Conservation (phyloP, 305 asterid genomes). For the Fraxinus floribunda region DNA sequence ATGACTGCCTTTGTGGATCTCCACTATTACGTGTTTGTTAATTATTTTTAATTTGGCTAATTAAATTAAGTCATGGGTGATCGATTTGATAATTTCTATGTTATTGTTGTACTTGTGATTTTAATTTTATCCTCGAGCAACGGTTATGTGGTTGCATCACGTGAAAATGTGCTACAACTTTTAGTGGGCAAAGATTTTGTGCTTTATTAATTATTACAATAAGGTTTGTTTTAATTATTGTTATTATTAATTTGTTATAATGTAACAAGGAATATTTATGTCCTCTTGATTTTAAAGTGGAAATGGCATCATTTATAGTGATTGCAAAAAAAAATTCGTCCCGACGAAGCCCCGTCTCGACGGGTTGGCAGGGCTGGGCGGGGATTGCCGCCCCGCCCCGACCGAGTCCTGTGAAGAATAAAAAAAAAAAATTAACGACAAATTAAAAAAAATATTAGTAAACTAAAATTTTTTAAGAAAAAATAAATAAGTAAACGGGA, state of each 20-base stretch:
- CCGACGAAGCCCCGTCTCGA: no score
- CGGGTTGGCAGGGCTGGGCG: no score
- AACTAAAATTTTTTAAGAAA: no score
- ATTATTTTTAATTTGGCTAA: neutral
- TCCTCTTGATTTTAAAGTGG: neutral
- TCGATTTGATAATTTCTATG: constrained; percentile 8
- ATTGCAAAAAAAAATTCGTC: no score
- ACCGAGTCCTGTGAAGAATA: no score
- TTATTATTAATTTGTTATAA: neutral
- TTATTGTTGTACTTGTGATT: constrained; percentile 21
- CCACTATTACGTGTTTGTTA: constrained; percentile 67
- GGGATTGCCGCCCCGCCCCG: no score
- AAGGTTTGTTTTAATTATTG: neutral
- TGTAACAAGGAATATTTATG: neutral
- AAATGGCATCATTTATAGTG: no score
- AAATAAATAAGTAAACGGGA: no score
- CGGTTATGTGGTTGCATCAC: constrained; percentile 18
- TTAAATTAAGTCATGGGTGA: constrained; percentile 25
- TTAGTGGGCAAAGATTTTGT: constrained; percentile 25
- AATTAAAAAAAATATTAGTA: no score
- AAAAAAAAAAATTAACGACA: no score
- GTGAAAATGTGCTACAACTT: constrained; percentile 32
- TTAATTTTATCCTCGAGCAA: constrained; percentile 18
- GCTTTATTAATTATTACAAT: constrained; percentile 16
- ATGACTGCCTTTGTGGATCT: constrained; percentile 81